Evolutionary conservation across 2,329 filamentous ascomycete genomes (phyloP), one percentile per base, ranked within the genome.

Genomic region (Cladophialophora bantiana): DNA sequence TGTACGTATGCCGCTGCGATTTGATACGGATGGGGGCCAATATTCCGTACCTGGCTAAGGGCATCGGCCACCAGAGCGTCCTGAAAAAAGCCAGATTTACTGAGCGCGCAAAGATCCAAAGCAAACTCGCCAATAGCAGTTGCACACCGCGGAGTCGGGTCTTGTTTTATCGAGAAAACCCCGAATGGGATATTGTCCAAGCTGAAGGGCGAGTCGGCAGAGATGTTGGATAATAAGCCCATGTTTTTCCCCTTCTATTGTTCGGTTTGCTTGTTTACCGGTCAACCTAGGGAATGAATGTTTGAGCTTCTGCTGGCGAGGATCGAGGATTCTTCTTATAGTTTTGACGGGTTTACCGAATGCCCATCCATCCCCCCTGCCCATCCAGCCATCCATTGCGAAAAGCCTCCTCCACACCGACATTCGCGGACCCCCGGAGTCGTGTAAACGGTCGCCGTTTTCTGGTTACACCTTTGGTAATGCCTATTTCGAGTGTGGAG

Each of bases 111-210:
- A 0, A 89, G 78, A 69, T 87, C 87, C 38, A 88, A 76, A 0
- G 87, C 82, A 4, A 77, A 76, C 60, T 87, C 80, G 9, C 78
- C 75, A 10, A 87, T 75, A 45, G 85, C 80, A 0, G 86, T 88
- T 0, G 78, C 86, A 53, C 80, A 81, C 65, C 82, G 79, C 36
- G 79, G 82, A 3, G 67, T 66, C 0, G 74, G 62, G 62, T 83
- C 79, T 0, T 67, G 66, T 7, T 66, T 52, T 0, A 79, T 81
- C 0, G 82, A 85, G 31, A 81, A 83, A 12, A 86, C 79, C 9
- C 84, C 84, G 58, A 84, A 86, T 0, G 85, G 84, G 45, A 86
- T 82, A 66, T 87, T 87, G 20, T 78, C 74, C 48, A 84, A 72
- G 0, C 83, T 85, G 70, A 87, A 87, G 10, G 68, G 70, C 35